phyloP scores from a whole-genome alignment of 225 moss, liverwort and hornwort species.

The Bryoerythrophyllum caledonicum region DNA sequence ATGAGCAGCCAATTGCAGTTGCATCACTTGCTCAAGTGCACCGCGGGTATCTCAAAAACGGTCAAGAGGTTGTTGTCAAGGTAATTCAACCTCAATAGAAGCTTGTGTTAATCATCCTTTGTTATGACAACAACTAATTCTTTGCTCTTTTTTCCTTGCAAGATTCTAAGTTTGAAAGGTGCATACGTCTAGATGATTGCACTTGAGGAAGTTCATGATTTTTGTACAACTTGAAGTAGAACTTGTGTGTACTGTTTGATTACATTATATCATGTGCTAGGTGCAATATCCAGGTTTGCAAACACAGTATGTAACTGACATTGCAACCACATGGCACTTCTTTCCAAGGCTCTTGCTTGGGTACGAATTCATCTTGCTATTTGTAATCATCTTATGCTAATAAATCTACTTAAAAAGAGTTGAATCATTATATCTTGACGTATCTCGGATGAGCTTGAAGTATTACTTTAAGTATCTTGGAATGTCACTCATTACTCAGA shows the following conservation, averaged over 20 bases:
- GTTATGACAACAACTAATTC: not conserved
- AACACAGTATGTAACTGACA: constrained; percentile 73
- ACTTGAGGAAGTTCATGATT: constrained; percentile 5
- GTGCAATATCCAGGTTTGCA: constrained; percentile 92
- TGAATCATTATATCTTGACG: too few species aligned
- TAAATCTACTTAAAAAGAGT: too few species aligned
- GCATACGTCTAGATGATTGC: not conserved
- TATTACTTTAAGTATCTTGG: too few species aligned
- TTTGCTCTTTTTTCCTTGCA: not conserved
- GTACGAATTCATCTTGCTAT: constrained; percentile 39
- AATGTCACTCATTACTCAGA: too few species aligned
- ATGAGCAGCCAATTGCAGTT: constrained; percentile 89
- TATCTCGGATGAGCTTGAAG: too few species aligned
- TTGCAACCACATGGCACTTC: constrained; percentile 78
- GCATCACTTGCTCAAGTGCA: constrained; percentile 99
- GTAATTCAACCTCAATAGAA: constrained; percentile 35
- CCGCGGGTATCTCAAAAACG: constrained; percentile 59
- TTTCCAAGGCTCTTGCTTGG: constrained; percentile 91
- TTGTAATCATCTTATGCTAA: not conserved
- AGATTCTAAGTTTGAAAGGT: too few species aligned
- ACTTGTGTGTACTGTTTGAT: not conserved
- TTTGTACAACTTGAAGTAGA: constrained; percentile 19
- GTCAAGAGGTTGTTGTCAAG: constrained; percentile 87
- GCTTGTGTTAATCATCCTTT: not conserved
- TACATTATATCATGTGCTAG: constrained; percentile 43